Evolutionary conservation across 257 asterid genomes (phyloP), one percentile per base, ranked within the genome.

Genomic region (Lithospermum erythrorhizon): DNA sequence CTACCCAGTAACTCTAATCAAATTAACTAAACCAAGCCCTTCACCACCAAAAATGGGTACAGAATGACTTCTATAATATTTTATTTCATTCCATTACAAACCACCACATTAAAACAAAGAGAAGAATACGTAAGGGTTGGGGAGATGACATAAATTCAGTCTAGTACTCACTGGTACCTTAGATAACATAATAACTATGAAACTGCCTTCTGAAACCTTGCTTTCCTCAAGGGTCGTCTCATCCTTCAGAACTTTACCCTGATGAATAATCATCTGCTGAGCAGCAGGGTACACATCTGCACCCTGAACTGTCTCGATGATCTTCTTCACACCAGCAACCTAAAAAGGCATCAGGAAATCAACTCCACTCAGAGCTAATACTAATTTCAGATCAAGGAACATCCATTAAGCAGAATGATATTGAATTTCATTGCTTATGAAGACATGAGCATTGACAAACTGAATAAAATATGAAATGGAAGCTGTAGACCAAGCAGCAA

Each of bases 221-320:
- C 84, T 84, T 65, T 84, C 90, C 71, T 76, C 95, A 73, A 89
- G 68, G 29, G 90, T 82, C 3, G 95, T 79, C 35, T 76, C 82
- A 59, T 89, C 95, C 75, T 84, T 82, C 23, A 89, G 91, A 75
- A 89, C 93, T 71, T 87, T 84, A 15, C 97, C 97, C 73, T 89
- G 94, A 78, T 89, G 83, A 70, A 89, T 87, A 73, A 86, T 91
- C 88, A 87, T 84, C 74, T 82, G 97, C 70, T 75, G 88, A 54
- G 68, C 72, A 67, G 94, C 87, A 24, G 94, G 95, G 74, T 89
- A 86, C 47, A 76, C 78, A 62, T 70, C 90, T 58, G 86, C 64
- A 54, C 94, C 93, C 76, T 89, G 94, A 72, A 63, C 68, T 56
- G 84, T 71, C 72, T 86, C 95, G 41, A 89, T 87, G 59, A 24